A percentile compares a stretch with the other conserved stretches of the same genome.
phyloP scores from a whole-genome alignment of 139 green algal species.

The Zygnema cylindricum region DNA sequence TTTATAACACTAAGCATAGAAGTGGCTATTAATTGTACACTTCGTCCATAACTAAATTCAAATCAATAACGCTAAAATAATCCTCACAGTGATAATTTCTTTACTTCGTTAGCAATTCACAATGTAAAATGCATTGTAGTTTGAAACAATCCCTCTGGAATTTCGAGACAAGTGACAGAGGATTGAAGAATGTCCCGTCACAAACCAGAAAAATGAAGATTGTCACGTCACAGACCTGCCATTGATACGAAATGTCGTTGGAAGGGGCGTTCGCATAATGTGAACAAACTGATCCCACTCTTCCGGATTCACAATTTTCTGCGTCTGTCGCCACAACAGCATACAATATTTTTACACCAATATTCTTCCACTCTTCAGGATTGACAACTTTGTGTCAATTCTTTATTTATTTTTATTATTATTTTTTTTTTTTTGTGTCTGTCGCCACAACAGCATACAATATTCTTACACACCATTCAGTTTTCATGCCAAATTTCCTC shows the following conservation, averaged over 20 bases:
- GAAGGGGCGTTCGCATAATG: constrained; percentile 78
- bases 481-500: no score
- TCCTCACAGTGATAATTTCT: no score
- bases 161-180: no score
- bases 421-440: not conserved
- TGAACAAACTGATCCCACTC: constrained; percentile 92
- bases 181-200: no score
- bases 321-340: constrained; percentile 61
- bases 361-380: not conserved
- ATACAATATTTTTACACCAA: not conserved
- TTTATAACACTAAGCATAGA: no score
- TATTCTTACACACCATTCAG: not conserved
- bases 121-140: no score
- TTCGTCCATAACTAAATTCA: constrained; percentile 12
- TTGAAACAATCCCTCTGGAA: no score
- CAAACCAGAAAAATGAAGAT: no score
- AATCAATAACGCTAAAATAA: no score
- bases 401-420: not conserved
- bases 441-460: not conserved
- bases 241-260: constrained; percentile 97
- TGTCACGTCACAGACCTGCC: no score
- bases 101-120: no score
- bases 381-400: not conserved
- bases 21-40: no score
- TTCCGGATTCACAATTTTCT: constrained; percentile 76